Conservation (phyloP, 2,329 filamentous ascomycete genomes). For the Lasiodiplodia sp. region DNA sequence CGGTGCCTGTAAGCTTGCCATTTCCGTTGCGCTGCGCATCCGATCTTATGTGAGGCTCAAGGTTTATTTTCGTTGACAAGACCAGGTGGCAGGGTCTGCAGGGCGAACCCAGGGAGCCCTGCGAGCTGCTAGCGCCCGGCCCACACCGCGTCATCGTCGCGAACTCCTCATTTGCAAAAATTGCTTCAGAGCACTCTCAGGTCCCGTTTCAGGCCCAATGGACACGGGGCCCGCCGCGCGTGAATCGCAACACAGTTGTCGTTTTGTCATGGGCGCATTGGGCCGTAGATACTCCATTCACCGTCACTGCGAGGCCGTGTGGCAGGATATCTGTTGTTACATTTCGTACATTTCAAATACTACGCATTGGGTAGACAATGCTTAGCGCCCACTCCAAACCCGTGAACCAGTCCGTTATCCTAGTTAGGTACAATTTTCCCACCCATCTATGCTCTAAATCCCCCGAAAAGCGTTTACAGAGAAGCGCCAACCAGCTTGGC, state of each 20-base stretch:
- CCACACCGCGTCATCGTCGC: constrained; percentile 12
- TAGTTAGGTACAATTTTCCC: constrained; percentile 23
- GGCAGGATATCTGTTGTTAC: constrained; percentile 18
- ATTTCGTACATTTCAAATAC: constrained; percentile 25
- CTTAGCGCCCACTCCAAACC: constrained; percentile 22
- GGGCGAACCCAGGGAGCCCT: not conserved
- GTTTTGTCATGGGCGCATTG: not conserved
- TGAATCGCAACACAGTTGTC: not conserved
- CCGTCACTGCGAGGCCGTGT: not conserved
- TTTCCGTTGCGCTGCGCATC: not conserved
- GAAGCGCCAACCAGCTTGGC: constrained; percentile 90
- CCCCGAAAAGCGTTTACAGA: constrained; percentile 66
- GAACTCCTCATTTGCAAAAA: not conserved
- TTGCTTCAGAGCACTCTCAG: not conserved
- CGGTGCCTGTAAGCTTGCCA: not conserved
- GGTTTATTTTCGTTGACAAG: constrained; percentile 17
- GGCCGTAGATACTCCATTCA: not conserved
- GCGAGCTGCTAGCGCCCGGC: constrained; percentile 10
- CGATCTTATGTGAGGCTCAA: constrained; percentile 14
- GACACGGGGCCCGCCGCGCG: not conserved
- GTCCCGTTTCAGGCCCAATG: not conserved
- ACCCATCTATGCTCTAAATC: constrained; percentile 25
- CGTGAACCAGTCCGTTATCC: constrained; percentile 21
- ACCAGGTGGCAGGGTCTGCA: constrained; percentile 3
- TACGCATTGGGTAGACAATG: constrained; percentile 27